Evolutionary conservation across 2,329 filamentous ascomycete species (phyloP), one percentile per base, ranked within the genome.

Genomic region (Fusarium concolor): DNA sequence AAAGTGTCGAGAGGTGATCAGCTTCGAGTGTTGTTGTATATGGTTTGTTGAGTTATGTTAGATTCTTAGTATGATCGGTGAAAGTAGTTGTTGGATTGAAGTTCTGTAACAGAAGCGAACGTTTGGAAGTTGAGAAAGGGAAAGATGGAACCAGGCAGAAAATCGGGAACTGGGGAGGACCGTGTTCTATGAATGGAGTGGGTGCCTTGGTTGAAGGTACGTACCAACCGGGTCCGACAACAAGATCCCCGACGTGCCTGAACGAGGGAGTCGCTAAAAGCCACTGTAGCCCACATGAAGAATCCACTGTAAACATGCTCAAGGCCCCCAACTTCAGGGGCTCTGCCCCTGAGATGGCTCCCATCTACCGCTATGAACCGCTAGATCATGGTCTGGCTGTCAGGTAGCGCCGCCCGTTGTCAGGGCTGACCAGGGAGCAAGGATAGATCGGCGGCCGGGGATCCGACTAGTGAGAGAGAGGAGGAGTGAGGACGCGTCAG

Each of bases 151-250:
- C 65, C 68, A 68, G 68, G 74, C 70, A 69, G 68, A 62, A 62
- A 68, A 56, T 51, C 64, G 52, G 67, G 63, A 74, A 76, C 70
- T 68, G 72, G 76, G 75, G 59, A 71, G 67, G 45, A 54, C 50
- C 59, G 69, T 70, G 68, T 67, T 76, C 75, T 79, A 76, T 77
- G 74, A 76, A 77, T 76, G 76, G 72, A 71, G 73, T 68, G 71
- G 71, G 51, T 74, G 75, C 74, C 73, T 76, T 74, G 69, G 62
- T 39, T 35, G 24, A 39, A 22, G 58, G 66, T 64, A 69, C 66
- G 66, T 69, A 69, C 63, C 66, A 10, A 33, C 52, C 37, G 63
- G 66, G 56, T 39, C 63, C 41, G 33, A 67, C 56, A 57, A 43
- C 53, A 45, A 53, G 57, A 64, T 67, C 63, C 65, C 67, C 59